Percentiles rank a stretch among this genome's conserved stretches.
These are phyloP conservation scores for Sextonia rubra DNA, from an alignment of 164 flowering plant species.

Conservation along the genomic window DNA sequence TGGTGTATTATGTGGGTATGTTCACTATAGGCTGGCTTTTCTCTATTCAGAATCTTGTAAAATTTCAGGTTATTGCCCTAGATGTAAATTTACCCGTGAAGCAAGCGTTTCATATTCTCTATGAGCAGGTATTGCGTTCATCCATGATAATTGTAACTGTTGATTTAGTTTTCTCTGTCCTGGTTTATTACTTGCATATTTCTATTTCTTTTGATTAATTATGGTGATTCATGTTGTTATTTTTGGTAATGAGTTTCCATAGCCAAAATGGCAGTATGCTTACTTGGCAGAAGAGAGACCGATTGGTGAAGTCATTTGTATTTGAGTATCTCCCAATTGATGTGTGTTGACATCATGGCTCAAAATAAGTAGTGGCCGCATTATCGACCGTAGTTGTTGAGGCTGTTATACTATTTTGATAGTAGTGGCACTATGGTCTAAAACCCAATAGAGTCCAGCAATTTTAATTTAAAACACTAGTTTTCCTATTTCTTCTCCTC, in stretches of 20 bases:
- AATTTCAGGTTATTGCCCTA: slow-evolving; percentile 70
- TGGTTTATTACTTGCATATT: neutral
- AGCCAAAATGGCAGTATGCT: neutral
- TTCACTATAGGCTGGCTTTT: neutral
- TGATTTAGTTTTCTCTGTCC: neutral
- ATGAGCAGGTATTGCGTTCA: slow-evolving; percentile 67
- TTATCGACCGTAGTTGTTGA: no score
- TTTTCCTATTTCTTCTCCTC: no score
- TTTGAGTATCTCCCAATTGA: no score
- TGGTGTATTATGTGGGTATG: neutral
- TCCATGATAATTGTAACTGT: neutral
- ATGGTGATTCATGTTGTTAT: neutral
- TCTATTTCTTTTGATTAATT: neutral
- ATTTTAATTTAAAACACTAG: no score
- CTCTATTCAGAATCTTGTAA: neutral
- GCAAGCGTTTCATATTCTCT: slow-evolving; percentile 88
- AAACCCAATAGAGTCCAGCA: no score
- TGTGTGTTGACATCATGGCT: no score
- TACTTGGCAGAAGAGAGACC: neutral
- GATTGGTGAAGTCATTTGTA: no score
- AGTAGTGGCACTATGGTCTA: no score
- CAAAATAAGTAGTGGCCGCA: no score
- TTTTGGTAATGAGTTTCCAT: neutral
- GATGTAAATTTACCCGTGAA: slow-evolving; percentile 84
- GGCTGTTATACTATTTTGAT: no score